Evolutionary conservation across 495 filamentous ascomycete genomes (phyloP).

Genomic region (Aspergillus heteromorphus): DNA sequence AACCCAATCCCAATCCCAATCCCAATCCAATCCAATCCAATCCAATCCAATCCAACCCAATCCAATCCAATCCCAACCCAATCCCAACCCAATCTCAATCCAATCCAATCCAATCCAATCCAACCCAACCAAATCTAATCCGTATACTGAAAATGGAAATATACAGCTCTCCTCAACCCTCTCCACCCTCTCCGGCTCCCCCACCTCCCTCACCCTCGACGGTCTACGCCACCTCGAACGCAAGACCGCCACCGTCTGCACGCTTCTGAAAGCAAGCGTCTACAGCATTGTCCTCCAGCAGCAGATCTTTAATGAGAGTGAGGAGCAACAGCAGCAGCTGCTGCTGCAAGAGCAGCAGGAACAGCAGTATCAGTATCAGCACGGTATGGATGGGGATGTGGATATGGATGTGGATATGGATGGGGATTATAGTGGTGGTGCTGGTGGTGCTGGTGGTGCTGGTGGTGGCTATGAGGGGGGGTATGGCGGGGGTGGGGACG

Average conservation of each 20-base stretch:
- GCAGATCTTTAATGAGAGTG: constrained; percentile 69
- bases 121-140: neutral
- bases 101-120: neutral
- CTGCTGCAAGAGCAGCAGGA: constrained; percentile 28
- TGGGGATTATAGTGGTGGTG: constrained; percentile 11
- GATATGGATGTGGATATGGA: constrained; percentile 10
- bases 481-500: constrained; percentile 25
- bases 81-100: neutral
- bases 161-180: constrained; percentile 36
- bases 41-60: neutral
- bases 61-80: no score
- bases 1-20: no score
- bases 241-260: constrained; percentile 91
- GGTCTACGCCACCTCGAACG: constrained; percentile 82
- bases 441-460: no score
- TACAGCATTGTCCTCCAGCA: constrained; percentile 98
- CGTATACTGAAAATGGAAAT: neutral
- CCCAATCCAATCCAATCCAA: neutral
- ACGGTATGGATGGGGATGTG: constrained; percentile 24
- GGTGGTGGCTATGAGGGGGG: no score
- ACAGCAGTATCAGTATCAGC: constrained; percentile 19
- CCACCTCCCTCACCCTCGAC: constrained; percentile 48
- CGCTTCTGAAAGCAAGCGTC: constrained; percentile 92
- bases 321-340: constrained; percentile 33
- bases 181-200: constrained; percentile 27